Evolutionary conservation across 2,329 filamentous ascomycete genomes (phyloP).

Genomic region (Hymenoscyphus fraxineus): DNA sequence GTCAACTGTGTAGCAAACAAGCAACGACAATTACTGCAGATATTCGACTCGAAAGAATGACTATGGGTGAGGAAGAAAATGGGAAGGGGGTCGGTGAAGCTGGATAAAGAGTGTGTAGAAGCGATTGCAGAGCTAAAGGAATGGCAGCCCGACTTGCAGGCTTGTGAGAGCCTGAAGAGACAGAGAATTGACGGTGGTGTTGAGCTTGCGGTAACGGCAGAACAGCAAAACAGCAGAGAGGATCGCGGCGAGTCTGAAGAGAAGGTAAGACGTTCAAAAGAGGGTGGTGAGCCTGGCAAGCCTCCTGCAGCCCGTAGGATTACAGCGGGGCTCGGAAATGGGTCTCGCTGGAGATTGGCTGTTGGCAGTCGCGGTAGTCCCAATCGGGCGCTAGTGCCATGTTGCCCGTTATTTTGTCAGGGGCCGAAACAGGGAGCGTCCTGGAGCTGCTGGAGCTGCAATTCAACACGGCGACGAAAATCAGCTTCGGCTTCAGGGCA

Average conservation of each 20-base stretch:
- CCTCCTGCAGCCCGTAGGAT: background rate
- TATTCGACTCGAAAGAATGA: constrained; percentile 33
- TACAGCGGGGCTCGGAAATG: background rate
- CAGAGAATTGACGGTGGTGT: background rate
- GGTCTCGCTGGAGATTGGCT: background rate
- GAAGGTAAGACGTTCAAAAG: background rate
- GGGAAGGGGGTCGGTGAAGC: background rate
- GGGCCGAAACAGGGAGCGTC: background rate
- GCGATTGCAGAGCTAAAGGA: constrained; percentile 42
- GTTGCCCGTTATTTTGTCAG: background rate
- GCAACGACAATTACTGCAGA: constrained; percentile 5
- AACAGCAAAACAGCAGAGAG: background rate
- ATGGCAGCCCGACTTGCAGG: constrained; percentile 48
- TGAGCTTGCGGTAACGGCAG: background rate
- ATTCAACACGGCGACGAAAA: background rate
- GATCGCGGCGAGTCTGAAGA: background rate
- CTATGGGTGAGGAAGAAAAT: constrained; percentile 30
- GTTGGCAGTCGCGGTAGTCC: background rate
- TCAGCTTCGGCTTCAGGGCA: background rate
- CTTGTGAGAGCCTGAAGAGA: background rate
- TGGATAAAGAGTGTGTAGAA: constrained; percentile 38
- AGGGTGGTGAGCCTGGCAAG: background rate
- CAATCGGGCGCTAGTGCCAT: background rate
- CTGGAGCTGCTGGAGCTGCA: background rate
- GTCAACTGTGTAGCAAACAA: too few species aligned